Percentiles rank a stretch among this genome's conserved stretches.
These are phyloP conservation scores for Limonium bicolor DNA, from an alignment of 148 eudicot genomes.

Conservation along the genomic window DNA sequence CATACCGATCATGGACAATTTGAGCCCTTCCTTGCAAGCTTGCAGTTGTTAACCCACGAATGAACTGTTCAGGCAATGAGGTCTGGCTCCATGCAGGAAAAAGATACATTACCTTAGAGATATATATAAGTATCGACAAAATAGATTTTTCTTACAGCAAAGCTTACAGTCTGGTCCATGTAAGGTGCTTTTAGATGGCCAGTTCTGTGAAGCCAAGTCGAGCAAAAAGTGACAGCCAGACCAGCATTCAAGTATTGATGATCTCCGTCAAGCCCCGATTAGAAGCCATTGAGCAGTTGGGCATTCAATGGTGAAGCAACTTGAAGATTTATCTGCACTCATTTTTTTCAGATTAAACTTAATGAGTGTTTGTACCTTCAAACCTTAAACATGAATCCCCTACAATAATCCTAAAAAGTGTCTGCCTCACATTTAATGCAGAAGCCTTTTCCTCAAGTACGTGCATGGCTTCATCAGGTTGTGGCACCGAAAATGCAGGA, in stretches of 20 bases:
- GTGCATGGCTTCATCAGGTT: constrained; percentile 90
- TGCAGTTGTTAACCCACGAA: constrained; percentile 69
- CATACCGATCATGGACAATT: constrained; percentile 51
- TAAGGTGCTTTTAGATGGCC: constrained; percentile 44
- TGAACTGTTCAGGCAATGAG: constrained; percentile 70
- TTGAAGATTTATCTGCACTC: constrained; percentile 68
- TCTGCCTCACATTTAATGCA: constrained; percentile 54
- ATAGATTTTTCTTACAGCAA: no score
- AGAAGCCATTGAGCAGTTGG: constrained; percentile 35
- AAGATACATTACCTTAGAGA: no score
- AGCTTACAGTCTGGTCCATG: constrained; percentile 39
- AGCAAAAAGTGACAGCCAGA: constrained; percentile 78
- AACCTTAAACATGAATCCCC: no score
- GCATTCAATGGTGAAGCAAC: constrained; percentile 52
- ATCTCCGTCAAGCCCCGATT: constrained; percentile 79
- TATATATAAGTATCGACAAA: no score
- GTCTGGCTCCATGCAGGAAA: constrained; percentile 23
- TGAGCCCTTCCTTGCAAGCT: constrained; percentile 85
- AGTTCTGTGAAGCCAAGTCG: constrained; percentile 79
- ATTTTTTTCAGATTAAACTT: constrained; percentile 7
- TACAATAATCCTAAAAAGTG: constrained; percentile 4
- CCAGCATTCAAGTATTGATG: constrained; percentile 92
- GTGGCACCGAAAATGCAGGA: constrained; percentile 92
- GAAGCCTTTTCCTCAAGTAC: constrained; percentile 75
- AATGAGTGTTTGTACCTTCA: no score